phyloP scores from a whole-genome alignment of 495 filamentous ascomycete genomes.

The Clavariopsis aquatica region DNA sequence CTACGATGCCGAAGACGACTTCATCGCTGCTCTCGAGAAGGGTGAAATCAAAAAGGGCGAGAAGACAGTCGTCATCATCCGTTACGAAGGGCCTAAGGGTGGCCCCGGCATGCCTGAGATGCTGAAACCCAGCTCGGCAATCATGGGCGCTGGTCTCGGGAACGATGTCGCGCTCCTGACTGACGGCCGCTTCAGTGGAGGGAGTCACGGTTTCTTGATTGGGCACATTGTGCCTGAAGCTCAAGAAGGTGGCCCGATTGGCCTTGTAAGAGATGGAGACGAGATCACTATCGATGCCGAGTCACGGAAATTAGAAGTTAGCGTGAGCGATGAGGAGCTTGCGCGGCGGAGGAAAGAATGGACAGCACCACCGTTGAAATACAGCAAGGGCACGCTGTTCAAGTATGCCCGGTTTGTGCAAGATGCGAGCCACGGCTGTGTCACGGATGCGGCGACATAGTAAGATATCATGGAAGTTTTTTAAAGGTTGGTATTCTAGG shows the following conservation, averaged over 20 bases:
- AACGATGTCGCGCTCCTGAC: constrained; percentile 80
- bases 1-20: constrained; percentile 65
- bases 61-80: constrained; percentile 96
- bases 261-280: constrained; percentile 68
- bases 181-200: constrained; percentile 75
- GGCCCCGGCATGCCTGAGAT: constrained; percentile 86
- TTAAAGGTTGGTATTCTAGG: no score
- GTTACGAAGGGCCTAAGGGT: constrained; percentile 86
- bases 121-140: constrained; percentile 78
- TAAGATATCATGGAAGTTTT: no score
- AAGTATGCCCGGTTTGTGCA: constrained; percentile 70
- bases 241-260: constrained; percentile 69
- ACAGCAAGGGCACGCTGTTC: constrained; percentile 70
- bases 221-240: constrained; percentile 75
- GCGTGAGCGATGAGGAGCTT: constrained; percentile 63
- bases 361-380: constrained; percentile 65
- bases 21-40: constrained; percentile 50
- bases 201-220: constrained; percentile 77
- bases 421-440: constrained; percentile 78
- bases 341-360: constrained; percentile 63
- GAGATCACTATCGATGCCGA: constrained; percentile 72
- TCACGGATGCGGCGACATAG: constrained; percentile 60
- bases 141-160: constrained; percentile 84
- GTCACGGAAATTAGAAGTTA: constrained; percentile 60
- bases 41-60: constrained; percentile 92